A percentile compares a stretch with the other conserved stretches of the same genome.
phyloP scores from a whole-genome alignment of 768 basidiomycete genomes.

The Imleria badia region DNA sequence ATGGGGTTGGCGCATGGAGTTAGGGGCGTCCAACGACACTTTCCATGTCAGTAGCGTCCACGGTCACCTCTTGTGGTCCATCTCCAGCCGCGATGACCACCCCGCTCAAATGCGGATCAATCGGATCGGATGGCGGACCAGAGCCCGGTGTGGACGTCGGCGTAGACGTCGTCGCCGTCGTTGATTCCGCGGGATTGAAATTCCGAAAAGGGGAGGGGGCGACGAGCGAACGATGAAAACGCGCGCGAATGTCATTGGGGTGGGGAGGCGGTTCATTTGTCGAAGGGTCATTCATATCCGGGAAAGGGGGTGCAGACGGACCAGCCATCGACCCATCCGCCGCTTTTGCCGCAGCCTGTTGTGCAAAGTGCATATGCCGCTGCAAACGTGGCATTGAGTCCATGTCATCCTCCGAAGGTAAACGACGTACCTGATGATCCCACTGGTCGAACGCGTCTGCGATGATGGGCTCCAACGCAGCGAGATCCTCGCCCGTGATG shows the following conservation, averaged over 20 bases:
- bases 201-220: slow-evolving; percentile 60
- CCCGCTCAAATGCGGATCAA: slow-evolving; percentile 32
- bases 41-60: slow-evolving; percentile 30
- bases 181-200: slow-evolving; percentile 29
- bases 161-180: slow-evolving; percentile 33
- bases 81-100: slow-evolving; percentile 27
- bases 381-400: slow-evolving; percentile 16
- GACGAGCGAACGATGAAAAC: slow-evolving; percentile 60
- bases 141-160: slow-evolving; percentile 36
- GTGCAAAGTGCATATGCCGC: slow-evolving; percentile 49
- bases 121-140: slow-evolving; percentile 33
- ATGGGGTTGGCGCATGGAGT: neutral
- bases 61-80: slow-evolving; percentile 23
- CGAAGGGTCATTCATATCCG: slow-evolving; percentile 34
- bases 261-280: slow-evolving; percentile 28
- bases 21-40: slow-evolving; percentile 20
- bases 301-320: slow-evolving; percentile 30
- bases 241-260: slow-evolving; percentile 59
- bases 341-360: slow-evolving; percentile 34
- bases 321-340: slow-evolving; percentile 30
- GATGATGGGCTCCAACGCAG: slow-evolving; percentile 74
- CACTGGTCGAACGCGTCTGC: slow-evolving; percentile 86
- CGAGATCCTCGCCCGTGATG: slow-evolving; percentile 79
- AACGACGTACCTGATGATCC: slow-evolving; percentile 66
- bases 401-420: neutral